Base-by-base conservation (phyloP, 768 basidiomycete genomes). In the Daedalea quercina region DNA sequence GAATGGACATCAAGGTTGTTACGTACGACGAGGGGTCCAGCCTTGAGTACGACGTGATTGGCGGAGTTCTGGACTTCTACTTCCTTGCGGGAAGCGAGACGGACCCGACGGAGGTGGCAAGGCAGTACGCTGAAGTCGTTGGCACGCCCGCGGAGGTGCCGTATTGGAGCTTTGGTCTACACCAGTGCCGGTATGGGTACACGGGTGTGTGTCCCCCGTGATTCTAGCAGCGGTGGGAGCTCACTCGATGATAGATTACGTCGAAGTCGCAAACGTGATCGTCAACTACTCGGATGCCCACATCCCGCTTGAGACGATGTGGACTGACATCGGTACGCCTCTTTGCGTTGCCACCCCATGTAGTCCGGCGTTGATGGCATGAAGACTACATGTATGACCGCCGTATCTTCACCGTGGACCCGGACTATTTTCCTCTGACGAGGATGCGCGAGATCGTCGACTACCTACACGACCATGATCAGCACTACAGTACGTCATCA, bases 231-330 rank as follows among this genome's bases (percentile, higher is more conserved):
- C 4, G 37, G 19, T 15, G 6, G 3, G 37, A 6, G 15, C 15
- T 40, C 28, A 44, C 25, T 3, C 9, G 3, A 11, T 40, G 19
- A 2, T 33, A 84, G 84, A 84, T 59, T 85, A 74, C 44, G 68
- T 84, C 24, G 78, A 84, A 28, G 82, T 86, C 1, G 78, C 82
- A 0, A 66, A 70, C 33, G 85, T 86, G 3, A 79, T 87, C 51
- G 65, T 75, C 0, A 81, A 77, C 62, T 87, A 87, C 56, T 76
- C 80, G 1, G 73, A 67, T 1, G 81, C 82, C 0, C 63, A 67
- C 3, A 87, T 88, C 50, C 85, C 85, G 7, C 73, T 87, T 3
- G 84, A 88, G 65, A 85, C 84, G 0, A 86, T 87, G 84, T 87
- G 85, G 85, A 85, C 84, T 1, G 85, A 87, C 64, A 87, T 87